Percentiles rank a stretch among this genome's conserved stretches.
These are phyloP conservation scores for Lasiosphaeria hispida DNA, from an alignment of 495 filamentous ascomycete species.

Conservation along the genomic window DNA sequence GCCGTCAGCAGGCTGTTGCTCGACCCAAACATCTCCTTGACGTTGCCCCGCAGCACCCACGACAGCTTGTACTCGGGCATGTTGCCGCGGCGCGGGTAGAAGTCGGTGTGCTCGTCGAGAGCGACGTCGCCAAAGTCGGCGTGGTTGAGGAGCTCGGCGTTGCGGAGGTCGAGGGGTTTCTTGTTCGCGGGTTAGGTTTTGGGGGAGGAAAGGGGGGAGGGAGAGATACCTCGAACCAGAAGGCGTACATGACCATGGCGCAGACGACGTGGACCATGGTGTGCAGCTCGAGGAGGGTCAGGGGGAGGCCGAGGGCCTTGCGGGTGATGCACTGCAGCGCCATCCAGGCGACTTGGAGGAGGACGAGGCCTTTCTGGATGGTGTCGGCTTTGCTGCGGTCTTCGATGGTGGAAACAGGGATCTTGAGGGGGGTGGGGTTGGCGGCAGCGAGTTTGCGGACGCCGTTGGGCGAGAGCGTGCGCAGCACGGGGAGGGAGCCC, in stretches of 20 bases:
- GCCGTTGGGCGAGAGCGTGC: not conserved
- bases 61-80: too few relatives aligned
- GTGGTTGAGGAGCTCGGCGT: too few relatives aligned
- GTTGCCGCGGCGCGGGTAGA: not conserved
- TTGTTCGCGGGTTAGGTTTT: too few relatives aligned
- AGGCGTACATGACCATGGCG: constrained; percentile 30
- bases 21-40: too few relatives aligned
- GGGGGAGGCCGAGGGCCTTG: constrained; percentile 20
- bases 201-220: not conserved
- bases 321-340: constrained; percentile 26
- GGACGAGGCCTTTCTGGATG: constrained; percentile 31
- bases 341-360: constrained; percentile 35
- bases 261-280: constrained; percentile 38
- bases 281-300: constrained; percentile 37
- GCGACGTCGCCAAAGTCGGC: too few relatives aligned
- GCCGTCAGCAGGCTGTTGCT: not conserved
- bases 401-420: not conserved
- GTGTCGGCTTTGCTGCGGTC: constrained; percentile 27
- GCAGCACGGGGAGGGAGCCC: not conserved
- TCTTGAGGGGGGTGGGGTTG: not conserved
- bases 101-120: not conserved
- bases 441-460: not conserved
- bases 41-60: too few relatives aligned
- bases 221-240: constrained; percentile 19
- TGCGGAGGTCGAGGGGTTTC: too few relatives aligned